A percentile compares a stretch with the other conserved stretches of the same genome.
Conservation (phyloP, 345 rosid genomes). For the Corchorus capsularis region DNA sequence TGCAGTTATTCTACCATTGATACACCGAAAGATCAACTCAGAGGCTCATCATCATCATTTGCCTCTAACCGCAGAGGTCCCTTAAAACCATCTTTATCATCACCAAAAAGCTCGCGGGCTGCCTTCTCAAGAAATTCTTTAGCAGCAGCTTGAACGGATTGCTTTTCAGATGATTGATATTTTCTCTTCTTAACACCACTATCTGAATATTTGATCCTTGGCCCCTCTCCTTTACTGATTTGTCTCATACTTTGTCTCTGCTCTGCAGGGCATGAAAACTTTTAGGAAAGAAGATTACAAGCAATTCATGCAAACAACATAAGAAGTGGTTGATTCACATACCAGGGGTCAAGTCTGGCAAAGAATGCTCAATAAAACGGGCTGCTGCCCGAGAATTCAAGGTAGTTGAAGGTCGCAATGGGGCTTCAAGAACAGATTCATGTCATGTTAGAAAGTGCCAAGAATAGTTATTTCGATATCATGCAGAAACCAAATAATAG, state of each 20-base stretch:
- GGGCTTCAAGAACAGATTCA: constrained; percentile 50
- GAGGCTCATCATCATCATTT: constrained; percentile 38
- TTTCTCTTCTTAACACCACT: constrained; percentile 72
- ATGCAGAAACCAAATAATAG: neutral
- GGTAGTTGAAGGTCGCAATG: constrained; percentile 68
- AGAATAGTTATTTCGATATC: neutral
- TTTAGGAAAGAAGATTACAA: constrained; percentile 18
- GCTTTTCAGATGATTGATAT: constrained; percentile 56
- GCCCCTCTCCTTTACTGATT: constrained; percentile 66
- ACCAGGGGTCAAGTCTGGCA: constrained; percentile 87
- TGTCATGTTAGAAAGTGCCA: neutral
- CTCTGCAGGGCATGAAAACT: constrained; percentile 41
- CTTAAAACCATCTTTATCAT: constrained; percentile 53
- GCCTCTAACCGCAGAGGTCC: constrained; percentile 58
- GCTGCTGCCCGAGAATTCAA: constrained; percentile 84
- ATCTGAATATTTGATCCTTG: constrained; percentile 48
- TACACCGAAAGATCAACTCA: constrained; percentile 17
- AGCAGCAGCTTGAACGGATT: constrained; percentile 69
- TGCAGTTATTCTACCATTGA: constrained; percentile 6
- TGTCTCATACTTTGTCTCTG: constrained; percentile 70
- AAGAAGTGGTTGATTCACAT: constrained; percentile 22
- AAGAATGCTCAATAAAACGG: constrained; percentile 86
- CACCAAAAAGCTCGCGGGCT: constrained; percentile 74
- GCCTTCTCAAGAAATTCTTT: constrained; percentile 94
- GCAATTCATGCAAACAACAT: constrained; percentile 10